Evolutionary conservation across 306 rosid species (phyloP), one percentile per base, ranked within the genome.

Genomic region (Potentilla sterilis): DNA sequence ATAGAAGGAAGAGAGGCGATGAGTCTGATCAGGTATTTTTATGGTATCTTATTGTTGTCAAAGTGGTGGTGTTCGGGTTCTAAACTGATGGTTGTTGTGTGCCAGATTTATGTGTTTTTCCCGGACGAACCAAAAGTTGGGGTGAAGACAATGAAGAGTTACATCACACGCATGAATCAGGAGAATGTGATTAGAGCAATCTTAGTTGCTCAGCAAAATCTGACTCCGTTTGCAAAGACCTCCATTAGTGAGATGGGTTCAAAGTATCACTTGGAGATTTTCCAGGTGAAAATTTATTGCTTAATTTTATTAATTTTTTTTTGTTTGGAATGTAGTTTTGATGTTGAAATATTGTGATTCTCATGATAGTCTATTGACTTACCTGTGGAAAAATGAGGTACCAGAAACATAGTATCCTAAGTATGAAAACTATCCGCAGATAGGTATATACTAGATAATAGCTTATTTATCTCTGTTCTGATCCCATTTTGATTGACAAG

Each of bases 121-220:
- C 98, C 93, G 0, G 97, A 86, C 0, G 92, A 87, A 22, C 72
- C 21, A 7, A 91, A 88, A 83, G 94, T 91, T 34, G 91, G 96
- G 4, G 85, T 82, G 32, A 78, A 80, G 75, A 83, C 85, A 18
- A 70, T 91, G 81, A 85, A 80, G 82, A 86, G 86, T 19, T 94
- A 86, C 65, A 68, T 77, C 3, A 80, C 79, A 4, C 95, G 96
- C 46, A 90, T 90, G 97, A 87, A 87, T 70, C 75, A 89, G 0
- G 95, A 88, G 59, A 92, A 87, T 40, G 98, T 90, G 58, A 70
- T 7, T 77, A 80, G 88, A 46, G 91, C 97, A 67, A 81, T 90
- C 63, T 74, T 94, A 69, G 93, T 94, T 51, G 81, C 72, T 46
- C 95, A 88, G 73, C 81, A 77, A 55, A 88, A 81, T 37, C 85